These are phyloP conservation scores for Jasminum sambac DNA, from an alignment of 257 asterid genomes.

Conservation along the genomic window DNA sequence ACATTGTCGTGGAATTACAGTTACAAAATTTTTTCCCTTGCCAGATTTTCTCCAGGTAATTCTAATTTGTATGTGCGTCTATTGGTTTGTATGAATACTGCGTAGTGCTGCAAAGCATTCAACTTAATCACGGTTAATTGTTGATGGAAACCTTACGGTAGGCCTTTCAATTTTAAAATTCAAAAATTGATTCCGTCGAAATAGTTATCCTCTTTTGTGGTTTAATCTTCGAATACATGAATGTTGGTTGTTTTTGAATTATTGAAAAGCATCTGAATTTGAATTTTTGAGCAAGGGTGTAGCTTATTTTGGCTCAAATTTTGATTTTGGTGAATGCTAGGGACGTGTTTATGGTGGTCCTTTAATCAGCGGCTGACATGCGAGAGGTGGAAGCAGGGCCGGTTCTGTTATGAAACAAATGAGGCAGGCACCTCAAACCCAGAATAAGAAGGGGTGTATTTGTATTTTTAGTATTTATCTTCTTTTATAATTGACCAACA, in stretches of 20 bases:
- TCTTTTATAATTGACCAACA: no score
- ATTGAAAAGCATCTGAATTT: background rate
- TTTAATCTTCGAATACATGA: background rate
- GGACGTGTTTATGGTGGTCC: slow-evolving; percentile 27
- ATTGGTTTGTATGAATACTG: slow-evolving; percentile 16
- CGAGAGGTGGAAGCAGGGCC: slow-evolving; percentile 34
- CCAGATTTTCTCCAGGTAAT: slow-evolving; percentile 29
- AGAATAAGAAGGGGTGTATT: no score
- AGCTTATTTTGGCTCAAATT: slow-evolving; percentile 8
- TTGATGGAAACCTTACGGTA: slow-evolving; percentile 14
- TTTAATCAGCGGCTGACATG: slow-evolving; percentile 35
- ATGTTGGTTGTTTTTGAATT: background rate
- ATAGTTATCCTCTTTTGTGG: background rate
- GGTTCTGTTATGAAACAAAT: no score
- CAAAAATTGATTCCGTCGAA: background rate
- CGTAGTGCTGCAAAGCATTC: background rate
- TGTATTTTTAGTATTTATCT: no score
- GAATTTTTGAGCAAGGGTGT: background rate
- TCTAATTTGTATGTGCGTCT: background rate
- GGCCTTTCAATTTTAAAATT: slow-evolving; percentile 10
- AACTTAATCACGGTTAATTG: slow-evolving; percentile 22
- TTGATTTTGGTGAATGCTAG: slow-evolving; percentile 24
- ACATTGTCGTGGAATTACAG: slow-evolving; percentile 22
- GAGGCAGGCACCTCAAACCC: no score
- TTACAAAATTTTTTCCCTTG: slow-evolving; percentile 2